Percentiles rank a stretch among this genome's conserved stretches.
These are phyloP conservation scores for Linnemannia exigua DNA, from an alignment of 192 early-diverging fungal species.

Conservation along the genomic window DNA sequence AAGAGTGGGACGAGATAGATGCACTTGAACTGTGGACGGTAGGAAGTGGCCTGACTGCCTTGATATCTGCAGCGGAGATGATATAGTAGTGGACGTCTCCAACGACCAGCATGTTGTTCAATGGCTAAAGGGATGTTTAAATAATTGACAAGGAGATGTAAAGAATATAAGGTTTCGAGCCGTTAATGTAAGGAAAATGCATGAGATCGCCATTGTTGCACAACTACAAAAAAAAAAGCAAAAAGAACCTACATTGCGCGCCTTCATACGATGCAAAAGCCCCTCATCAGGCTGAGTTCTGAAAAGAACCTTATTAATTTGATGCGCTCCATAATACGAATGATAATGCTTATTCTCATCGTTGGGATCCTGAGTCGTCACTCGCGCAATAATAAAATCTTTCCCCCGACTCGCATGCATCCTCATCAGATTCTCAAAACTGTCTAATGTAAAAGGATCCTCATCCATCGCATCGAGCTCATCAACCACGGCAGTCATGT, in stretches of 20 bases:
- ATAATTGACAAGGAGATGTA: too few species aligned
- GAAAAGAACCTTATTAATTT: conserved; percentile 84
- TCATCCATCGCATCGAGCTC: conserved; percentile 74
- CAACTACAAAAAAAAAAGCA: neutral
- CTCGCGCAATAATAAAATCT: conserved; percentile 79
- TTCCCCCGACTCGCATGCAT: conserved; percentile 68
- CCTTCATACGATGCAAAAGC: conserved; percentile 81
- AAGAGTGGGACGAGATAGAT: conserved; percentile 44
- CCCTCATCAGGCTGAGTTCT: conserved; percentile 83
- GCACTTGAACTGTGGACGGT: conserved; percentile 23
- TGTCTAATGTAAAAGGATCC: conserved; percentile 82
- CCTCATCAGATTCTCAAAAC: conserved; percentile 70
- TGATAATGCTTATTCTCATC: conserved; percentile 69
- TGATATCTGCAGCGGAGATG: conserved; percentile 43
- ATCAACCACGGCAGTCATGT: conserved; percentile 57
- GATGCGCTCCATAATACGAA: conserved; percentile 78
- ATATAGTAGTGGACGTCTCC: conserved; percentile 75
- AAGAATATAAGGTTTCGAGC: too few species aligned
- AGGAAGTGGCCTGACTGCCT: conserved; percentile 24
- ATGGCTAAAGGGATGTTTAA: conserved; percentile 60
- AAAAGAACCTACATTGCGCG: conserved; percentile 72
- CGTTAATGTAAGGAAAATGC: too few species aligned
- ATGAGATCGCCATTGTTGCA: too few species aligned
- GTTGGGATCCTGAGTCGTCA: conserved; percentile 76
- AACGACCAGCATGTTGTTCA: conserved; percentile 82